phyloP scores from a whole-genome alignment of 1,284 basidiomycete species.

The Pseudozyma tsukubaensis region DNA sequence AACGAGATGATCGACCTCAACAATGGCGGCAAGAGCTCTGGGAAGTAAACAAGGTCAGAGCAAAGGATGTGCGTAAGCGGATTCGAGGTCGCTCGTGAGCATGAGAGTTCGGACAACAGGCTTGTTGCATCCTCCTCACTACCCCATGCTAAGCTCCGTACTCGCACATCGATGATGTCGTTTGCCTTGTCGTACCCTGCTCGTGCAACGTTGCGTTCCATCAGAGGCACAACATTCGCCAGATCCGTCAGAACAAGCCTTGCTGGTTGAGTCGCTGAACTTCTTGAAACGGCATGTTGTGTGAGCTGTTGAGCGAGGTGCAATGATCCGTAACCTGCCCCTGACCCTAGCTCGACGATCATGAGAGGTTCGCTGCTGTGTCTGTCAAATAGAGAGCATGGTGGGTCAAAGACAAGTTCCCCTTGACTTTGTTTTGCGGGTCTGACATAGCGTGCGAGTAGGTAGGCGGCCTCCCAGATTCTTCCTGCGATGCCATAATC shows the following conservation, averaged over 20 bases:
- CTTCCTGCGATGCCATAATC: constrained; percentile 66
- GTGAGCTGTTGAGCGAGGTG: constrained; percentile 54
- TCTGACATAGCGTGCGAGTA: constrained; percentile 54
- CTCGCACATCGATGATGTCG: constrained; percentile 25
- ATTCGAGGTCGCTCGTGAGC: background rate
- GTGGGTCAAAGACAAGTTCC: constrained; percentile 58
- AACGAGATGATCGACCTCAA: constrained; percentile 61
- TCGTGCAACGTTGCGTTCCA: constrained; percentile 54
- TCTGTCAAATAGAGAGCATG: constrained; percentile 48
- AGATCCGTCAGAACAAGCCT: constrained; percentile 63
- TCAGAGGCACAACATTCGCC: constrained; percentile 60
- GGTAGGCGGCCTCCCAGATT: constrained; percentile 66
- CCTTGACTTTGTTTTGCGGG: constrained; percentile 4
- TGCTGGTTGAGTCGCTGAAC: background rate
- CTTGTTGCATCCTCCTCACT: constrained; percentile 29
- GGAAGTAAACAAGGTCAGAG: constrained; percentile 68
- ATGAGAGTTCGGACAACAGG: constrained; percentile 22
- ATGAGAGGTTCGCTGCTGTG: constrained; percentile 11
- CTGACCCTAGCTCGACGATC: constrained; percentile 64
- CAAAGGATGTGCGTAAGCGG: constrained; percentile 62
- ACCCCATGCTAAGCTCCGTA: constrained; percentile 60
- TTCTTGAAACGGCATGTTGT: constrained; percentile 5
- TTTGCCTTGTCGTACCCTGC: constrained; percentile 26
- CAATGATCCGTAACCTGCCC: constrained; percentile 63
- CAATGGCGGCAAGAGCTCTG: constrained; percentile 62